Evolutionary conservation across 2,329 filamentous ascomycete genomes (phyloP), one percentile per base, ranked within the genome.

Genomic region (Calonectria montana): DNA sequence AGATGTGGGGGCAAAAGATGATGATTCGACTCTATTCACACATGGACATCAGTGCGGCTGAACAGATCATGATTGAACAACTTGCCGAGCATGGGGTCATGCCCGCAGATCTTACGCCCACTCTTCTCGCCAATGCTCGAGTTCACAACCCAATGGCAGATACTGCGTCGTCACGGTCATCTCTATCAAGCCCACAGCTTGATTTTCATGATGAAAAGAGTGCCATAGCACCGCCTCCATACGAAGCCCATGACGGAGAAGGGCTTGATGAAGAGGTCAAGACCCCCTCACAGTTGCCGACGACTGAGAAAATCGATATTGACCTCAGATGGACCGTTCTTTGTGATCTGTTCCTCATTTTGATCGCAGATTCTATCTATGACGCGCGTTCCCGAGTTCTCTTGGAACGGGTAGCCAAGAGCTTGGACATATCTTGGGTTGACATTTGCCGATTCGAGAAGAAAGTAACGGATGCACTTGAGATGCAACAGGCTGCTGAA

Each of bases 11-110:
- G 69, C 97, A 99, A 82, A 97, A 97, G 86, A 97, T 98, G 89
- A 99, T 99, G 96, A 91, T 98, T 72, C 91, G 96, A 27, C 83
- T 99, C 15, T 99, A 98, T 82, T 87, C 91, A 15, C 97, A 99
- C 83, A 99, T 99, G 97, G 97, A 99, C 72, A 97, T 99, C 79
- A 95, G 92, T 80, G 87, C 93, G 25, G 92, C 91, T 16, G 97
- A 99, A 84, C 97, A 99, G 86, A 88, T 99, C 82, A 99, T 99
- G 97, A 98, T 99, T 76, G 97, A 99, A 85, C 97, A 99, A 83
- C 88, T 99, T 70, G 93, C 94, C 15, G 94, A 97, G 70, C 97
- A 99, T 84, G 97, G 96, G 5, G 95, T 99, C 8, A 88, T 95
- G 73, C 93, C 97, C 0, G 87, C 88, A 53, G 97, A 99, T 82